These are phyloP conservation scores for Boechera stricta DNA, from an alignment of 345 rosid genomes.

Conservation along the genomic window DNA sequence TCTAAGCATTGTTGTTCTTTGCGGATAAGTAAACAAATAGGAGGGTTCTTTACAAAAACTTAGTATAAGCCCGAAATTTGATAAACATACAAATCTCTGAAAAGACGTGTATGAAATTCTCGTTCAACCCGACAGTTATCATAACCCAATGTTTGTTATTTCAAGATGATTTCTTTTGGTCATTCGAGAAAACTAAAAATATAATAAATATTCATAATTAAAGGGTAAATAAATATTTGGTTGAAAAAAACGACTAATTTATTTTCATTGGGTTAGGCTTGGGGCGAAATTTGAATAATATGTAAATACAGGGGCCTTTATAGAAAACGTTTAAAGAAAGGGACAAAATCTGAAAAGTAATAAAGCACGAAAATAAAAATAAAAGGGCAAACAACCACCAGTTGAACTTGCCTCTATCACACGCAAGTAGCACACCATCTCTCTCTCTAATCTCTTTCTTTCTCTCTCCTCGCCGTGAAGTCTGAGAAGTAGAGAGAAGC, in stretches of 20 bases:
- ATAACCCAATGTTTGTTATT: neutral
- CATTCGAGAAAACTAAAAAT: neutral
- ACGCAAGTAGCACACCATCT: slow-evolving; percentile 39
- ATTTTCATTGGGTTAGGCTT: neutral
- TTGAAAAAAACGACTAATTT: neutral
- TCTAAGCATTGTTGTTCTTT: slow-evolving; percentile 16
- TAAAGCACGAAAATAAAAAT: slow-evolving; percentile 24
- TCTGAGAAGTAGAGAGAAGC: slow-evolving; percentile 23
- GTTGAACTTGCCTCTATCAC: slow-evolving; percentile 36
- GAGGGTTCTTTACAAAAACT: neutral
- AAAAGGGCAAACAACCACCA: slow-evolving; percentile 18
- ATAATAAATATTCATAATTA: too few relatives aligned
- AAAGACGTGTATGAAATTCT: neutral
- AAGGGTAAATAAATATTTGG: neutral
- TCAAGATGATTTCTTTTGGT: neutral
- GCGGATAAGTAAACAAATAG: slow-evolving; percentile 22
- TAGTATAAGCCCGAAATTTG: neutral
- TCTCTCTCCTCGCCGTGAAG: slow-evolving; percentile 41
- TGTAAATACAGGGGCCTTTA: slow-evolving; percentile 21
- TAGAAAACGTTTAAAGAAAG: slow-evolving; percentile 17
- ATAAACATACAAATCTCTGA: neutral
- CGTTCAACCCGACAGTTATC: neutral
- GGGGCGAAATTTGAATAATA: slow-evolving; percentile 20
- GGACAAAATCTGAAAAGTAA: slow-evolving; percentile 13
- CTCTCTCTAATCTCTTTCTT: slow-evolving; percentile 25